These are phyloP conservation scores for Pharus latifolius DNA, from an alignment of 176 grass and related monocot species.

Conservation along the genomic window DNA sequence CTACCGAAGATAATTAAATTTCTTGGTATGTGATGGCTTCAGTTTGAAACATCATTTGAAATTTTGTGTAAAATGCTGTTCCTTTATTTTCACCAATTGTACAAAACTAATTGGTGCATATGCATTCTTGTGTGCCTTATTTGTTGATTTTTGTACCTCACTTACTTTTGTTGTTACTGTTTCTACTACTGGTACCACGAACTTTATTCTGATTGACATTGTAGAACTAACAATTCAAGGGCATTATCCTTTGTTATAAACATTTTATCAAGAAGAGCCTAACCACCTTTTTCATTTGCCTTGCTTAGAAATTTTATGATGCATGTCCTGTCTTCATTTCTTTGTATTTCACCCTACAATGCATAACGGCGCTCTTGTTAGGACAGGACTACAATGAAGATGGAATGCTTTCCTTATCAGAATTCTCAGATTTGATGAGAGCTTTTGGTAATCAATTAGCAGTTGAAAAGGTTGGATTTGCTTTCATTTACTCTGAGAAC, in stretches of 20 bases:
- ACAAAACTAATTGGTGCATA: background rate
- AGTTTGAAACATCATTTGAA: background rate
- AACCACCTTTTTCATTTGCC: background rate
- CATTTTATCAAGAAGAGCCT: no score
- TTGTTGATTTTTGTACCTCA: background rate
- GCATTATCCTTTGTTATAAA: slow-evolving; percentile 6
- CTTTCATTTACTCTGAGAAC: background rate
- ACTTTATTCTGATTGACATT: no score
- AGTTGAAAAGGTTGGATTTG: slow-evolving; percentile 50
- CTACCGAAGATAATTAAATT: background rate
- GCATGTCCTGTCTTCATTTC: slow-evolving; percentile 7
- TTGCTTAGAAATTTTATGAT: background rate
- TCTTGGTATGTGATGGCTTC: background rate
- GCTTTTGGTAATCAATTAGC: slow-evolving; percentile 82
- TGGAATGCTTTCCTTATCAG: slow-evolving; percentile 54
- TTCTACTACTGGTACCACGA: no score
- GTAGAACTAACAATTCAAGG: background rate
- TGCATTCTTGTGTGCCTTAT: background rate
- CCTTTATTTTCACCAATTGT: background rate
- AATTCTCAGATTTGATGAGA: slow-evolving; percentile 85
- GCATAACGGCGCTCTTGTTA: background rate
- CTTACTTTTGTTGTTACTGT: background rate
- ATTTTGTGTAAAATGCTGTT: background rate
- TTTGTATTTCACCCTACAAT: slow-evolving; percentile 6
- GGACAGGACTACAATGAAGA: slow-evolving; percentile 75